These are phyloP conservation scores for Thalassia testudinum DNA, from an alignment of 116 monocot species.

Conservation along the genomic window DNA sequence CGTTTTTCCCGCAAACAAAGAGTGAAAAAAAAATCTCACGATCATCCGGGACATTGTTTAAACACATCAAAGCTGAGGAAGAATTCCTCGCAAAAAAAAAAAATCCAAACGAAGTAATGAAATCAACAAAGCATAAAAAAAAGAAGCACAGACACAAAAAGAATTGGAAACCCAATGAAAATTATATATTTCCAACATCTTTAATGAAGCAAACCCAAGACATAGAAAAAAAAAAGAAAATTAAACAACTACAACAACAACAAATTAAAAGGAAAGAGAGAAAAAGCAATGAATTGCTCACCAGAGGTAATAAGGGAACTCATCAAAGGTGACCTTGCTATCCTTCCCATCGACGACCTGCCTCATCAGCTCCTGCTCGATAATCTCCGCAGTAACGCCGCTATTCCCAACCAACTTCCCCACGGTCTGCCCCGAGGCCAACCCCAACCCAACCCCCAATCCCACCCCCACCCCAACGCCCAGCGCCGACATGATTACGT, in stretches of 20 bases:
- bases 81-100: too few species aligned
- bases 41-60: too few species aligned
- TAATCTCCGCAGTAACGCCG: constrained; percentile 31
- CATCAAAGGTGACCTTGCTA: constrained; percentile 58
- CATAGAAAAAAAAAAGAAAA: too few species aligned
- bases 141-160: too few species aligned
- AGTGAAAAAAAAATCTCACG: too few species aligned
- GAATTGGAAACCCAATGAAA: too few species aligned
- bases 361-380: constrained; percentile 62
- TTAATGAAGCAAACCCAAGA: too few species aligned
- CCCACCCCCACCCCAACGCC: constrained; percentile 11
- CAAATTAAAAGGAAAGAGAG: background rate
- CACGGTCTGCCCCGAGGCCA: background rate
- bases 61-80: too few species aligned
- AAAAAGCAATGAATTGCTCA: constrained; percentile 8
- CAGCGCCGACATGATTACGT: constrained; percentile 49
- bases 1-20: too few species aligned
- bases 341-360: constrained; percentile 61
- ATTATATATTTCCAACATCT: too few species aligned
- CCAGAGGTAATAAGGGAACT: constrained; percentile 90
- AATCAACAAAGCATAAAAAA: too few species aligned
- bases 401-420: background rate
- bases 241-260: background rate
- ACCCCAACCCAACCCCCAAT: background rate
- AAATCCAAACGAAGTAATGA: too few species aligned